Evolutionary conservation across 257 asterid species (phyloP), one percentile per base, ranked within the genome.

Genomic region (Euphrasia confusa): DNA sequence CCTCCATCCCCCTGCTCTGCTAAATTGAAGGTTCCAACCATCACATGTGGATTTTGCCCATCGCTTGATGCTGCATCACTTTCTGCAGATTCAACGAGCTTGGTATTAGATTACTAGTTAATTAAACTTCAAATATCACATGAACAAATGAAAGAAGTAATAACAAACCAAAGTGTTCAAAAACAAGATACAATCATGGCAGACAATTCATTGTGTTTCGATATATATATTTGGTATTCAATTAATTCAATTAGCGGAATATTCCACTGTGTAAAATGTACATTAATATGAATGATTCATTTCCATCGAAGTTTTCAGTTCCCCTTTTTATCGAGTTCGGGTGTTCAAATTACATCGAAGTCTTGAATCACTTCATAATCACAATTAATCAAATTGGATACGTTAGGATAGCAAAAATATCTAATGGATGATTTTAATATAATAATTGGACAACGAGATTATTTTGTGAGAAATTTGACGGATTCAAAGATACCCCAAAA

Each of bases 1-100:
- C 79, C 75, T 67, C 92, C 95, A 73, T 84, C 95, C 54, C 81
- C 87, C 60, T 82, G 96, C 68, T 91, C 98, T 45, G 94, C 78
- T 71, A 89, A 57, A 74, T 86, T 80, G 73, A 88, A 91, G 78
- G 95, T 84, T 50, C 95, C 95, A 71, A 91, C 88, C 59, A 91
- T 74, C 78, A 83, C 70, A 50, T 87, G 81, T 55, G 95, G 42
- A 37, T 37, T 37, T 7, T 37, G 42, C 11, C 12, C 42, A 37
- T 37, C 42, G 42, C 48, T 42, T 0, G 15, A 12, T 44, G 17
- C 12, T 44, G 50, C 15, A 44, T 44, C 50, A 13, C 5, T 44
- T 44, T 3, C 15, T 44, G 50, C 50, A 44, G 50, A 44, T 11
- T 11, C 15, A 12, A 10, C 2, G 50, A 44, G 50, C 50, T 11